Conservation (phyloP, 441 rosid genomes). For the Erodium moschatum region DNA sequence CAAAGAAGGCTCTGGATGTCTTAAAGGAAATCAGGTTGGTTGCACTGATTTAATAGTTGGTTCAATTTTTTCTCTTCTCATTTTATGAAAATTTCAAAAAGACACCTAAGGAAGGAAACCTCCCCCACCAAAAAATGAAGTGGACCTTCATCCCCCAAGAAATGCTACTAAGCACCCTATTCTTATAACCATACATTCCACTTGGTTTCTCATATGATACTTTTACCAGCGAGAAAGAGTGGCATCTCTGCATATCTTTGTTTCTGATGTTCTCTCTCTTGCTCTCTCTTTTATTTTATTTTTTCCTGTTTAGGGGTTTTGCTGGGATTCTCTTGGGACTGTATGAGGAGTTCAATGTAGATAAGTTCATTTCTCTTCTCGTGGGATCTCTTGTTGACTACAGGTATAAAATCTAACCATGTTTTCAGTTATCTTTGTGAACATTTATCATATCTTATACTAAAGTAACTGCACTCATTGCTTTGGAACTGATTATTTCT, state of each 20-base stretch:
- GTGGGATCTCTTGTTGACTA: slow-evolving; percentile 54
- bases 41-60: background rate
- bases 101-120: background rate
- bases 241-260: background rate
- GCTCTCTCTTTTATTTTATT: background rate
- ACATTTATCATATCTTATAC: background rate
- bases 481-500: slow-evolving; percentile 22
- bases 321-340: slow-evolving; percentile 54
- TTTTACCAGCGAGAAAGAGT: background rate
- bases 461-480: slow-evolving; percentile 16
- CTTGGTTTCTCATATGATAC: background rate
- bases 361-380: slow-evolving; percentile 58
- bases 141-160: background rate
- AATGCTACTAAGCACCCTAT: background rate
- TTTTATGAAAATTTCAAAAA: background rate
- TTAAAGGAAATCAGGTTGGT: slow-evolving; percentile 61
- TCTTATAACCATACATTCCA: background rate
- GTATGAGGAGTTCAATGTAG: slow-evolving; percentile 66
- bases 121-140: background rate
- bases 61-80: background rate
- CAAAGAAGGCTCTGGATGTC: slow-evolving; percentile 64
- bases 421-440: slow-evolving; percentile 12
- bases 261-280: slow-evolving; percentile 11
- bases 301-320: slow-evolving; percentile 44
- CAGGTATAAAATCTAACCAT: slow-evolving; percentile 43